Base-by-base conservation (phyloP, 2,329 filamentous ascomycete genomes). In the Beauveria scarabaeidicola region DNA sequence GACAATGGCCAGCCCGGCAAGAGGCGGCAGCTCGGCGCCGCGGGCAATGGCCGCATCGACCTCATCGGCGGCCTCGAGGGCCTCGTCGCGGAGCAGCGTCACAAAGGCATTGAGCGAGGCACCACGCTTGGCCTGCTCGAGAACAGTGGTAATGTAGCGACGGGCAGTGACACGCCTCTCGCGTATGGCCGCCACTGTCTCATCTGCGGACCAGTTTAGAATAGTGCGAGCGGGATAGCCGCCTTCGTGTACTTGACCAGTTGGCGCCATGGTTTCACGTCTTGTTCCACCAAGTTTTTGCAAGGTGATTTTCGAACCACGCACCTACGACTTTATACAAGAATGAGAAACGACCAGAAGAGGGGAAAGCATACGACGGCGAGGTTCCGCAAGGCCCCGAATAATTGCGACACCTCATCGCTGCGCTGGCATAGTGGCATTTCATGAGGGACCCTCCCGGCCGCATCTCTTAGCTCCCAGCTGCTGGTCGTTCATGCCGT, bases 1-100 rank as follows among this genome's bases (percentile, higher is more conserved):
- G 41, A 64, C 64, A 46, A 66, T 61, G n/a, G 64, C 64, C 5
- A 66, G 60, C 2, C 64, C 64, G 19, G 63, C 64, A 15, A 66
- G 61, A 21, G 64, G 64, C 11, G 63, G 61, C 17, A 64, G 48
- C 3, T 59, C 5, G 5, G 54, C 48, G 1, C 64, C 63, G 5
- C 58, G 25, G 19, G 61, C 59, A 32, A 63, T 60, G 19, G 47
- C 53, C 4, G 17, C 25, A 23, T 61, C 59, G 19, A 61, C 38
- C 41, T 53, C 23, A 44, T 61, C 51, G 50, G 59, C 61, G n/a
- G 52, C 59, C 5, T 36, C 47, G n/a, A 57, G 40, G 2, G 59
- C 59, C n/a, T 56, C 29, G 21, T 61, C 47, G 25, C 41, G 36
- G 17, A 61, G 47, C 41, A 57, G 48, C 19, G 44, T 61, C 6